Conservation (phyloP, 2,329 filamentous ascomycete species). For the Claviceps quebecensis region DNA sequence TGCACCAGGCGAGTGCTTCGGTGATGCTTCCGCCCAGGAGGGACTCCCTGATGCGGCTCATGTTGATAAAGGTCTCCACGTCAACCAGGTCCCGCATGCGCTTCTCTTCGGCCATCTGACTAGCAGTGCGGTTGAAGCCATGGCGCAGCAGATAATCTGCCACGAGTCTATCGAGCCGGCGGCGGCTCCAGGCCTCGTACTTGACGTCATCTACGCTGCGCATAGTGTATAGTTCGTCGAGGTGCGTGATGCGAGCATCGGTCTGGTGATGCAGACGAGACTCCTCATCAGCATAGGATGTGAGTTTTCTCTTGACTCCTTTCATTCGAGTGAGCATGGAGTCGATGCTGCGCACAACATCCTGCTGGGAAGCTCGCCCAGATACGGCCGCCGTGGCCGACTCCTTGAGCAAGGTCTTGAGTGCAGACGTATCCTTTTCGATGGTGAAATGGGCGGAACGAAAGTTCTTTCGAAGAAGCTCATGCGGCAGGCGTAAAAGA, state of each 20-base stretch:
- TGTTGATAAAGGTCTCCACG: conserved; percentile 72
- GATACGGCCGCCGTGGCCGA: conserved; percentile 53
- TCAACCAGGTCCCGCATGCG: conserved; percentile 73
- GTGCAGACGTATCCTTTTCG: conserved; percentile 52
- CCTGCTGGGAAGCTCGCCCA: conserved; percentile 46
- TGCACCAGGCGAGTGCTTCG: conserved; percentile 80
- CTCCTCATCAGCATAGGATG: conserved; percentile 66
- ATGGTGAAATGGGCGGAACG: conserved; percentile 67
- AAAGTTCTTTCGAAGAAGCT: conserved; percentile 88
- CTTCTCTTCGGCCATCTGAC: conserved; percentile 59
- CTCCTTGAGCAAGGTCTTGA: conserved; percentile 48
- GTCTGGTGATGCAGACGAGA: conserved; percentile 60
- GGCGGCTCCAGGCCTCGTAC: conserved; percentile 81
- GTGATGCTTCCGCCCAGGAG: conserved; percentile 56
- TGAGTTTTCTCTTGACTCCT: conserved; percentile 76
- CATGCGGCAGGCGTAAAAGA: conserved; percentile 80
- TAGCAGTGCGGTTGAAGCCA: conserved; percentile 68
- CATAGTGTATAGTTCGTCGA: conserved; percentile 69
- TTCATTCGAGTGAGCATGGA: conserved; percentile 75
- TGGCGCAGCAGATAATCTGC: conserved; percentile 85
- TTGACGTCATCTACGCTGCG: conserved; percentile 76
- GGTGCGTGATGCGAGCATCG: conserved; percentile 62
- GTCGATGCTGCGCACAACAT: conserved; percentile 71
- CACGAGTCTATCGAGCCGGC: conserved; percentile 66
- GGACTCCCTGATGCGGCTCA: conserved; percentile 62